Conservation (phyloP, 2,329 filamentous ascomycete species). For the Sporothrix humicola region DNA sequence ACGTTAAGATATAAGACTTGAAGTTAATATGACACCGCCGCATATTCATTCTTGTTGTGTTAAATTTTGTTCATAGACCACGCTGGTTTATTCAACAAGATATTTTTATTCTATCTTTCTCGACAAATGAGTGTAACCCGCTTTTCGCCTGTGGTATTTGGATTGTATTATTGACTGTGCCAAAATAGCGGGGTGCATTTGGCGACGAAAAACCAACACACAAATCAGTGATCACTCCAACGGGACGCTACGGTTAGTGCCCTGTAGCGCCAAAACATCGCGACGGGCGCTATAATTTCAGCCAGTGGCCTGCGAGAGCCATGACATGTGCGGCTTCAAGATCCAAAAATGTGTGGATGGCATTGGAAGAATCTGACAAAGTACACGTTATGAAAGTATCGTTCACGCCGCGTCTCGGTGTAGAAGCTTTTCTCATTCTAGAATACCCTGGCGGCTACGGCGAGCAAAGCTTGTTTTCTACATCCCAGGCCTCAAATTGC, state of each 20-base stretch:
- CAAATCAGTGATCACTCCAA: not conserved
- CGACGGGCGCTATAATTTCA: slow-evolving; percentile 7
- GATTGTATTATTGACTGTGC: not conserved
- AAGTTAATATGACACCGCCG: not conserved
- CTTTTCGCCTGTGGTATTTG: too few species aligned
- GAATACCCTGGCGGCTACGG: not conserved
- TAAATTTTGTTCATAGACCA: too few species aligned
- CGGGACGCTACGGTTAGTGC: not conserved
- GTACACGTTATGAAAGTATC: not conserved
- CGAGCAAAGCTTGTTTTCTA: not conserved
- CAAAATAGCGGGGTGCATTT: not conserved
- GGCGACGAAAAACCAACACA: not conserved
- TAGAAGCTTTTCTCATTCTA: not conserved
- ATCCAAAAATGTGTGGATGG: not conserved
- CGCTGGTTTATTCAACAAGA: too few species aligned
- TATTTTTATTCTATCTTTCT: too few species aligned
- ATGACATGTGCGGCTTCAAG: not conserved
- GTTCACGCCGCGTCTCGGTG: not conserved
- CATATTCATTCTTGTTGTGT: too few species aligned
- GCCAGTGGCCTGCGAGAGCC: slow-evolving; percentile 12
- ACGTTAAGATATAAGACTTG: not conserved
- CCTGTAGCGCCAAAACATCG: not conserved
- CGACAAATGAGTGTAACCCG: too few species aligned
- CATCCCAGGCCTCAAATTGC: too few species aligned
- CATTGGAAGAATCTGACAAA: not conserved